Conservation (phyloP, 805 yeast genomes). For the Candida chauliodis region DNA sequence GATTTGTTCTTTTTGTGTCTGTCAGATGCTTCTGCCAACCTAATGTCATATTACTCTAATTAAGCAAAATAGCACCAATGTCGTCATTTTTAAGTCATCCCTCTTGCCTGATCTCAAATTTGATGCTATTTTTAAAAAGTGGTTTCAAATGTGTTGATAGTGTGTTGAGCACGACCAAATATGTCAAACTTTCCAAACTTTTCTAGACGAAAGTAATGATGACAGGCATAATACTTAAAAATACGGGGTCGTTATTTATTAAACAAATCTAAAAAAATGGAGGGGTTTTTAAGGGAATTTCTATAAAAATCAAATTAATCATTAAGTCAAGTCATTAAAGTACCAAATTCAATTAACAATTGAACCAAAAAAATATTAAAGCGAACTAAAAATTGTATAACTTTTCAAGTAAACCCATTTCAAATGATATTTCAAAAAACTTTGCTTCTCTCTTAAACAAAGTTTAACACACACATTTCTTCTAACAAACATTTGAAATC, state of each 20-base stretch:
- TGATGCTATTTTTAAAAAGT: not conserved
- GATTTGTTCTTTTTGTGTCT: too few relatives aligned
- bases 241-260: too few relatives aligned
- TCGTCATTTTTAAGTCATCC: too few relatives aligned
- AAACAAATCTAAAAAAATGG: constrained; percentile 1
- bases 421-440: constrained; percentile 6
- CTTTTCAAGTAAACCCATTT: not conserved
- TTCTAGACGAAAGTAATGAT: too few relatives aligned
- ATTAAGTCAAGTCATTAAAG: constrained; percentile 10
- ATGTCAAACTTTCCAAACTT: too few relatives aligned
- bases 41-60: too few relatives aligned
- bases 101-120: too few relatives aligned
- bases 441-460: not conserved
- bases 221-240: too few relatives aligned
- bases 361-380: not conserved
- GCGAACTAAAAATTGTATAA: not conserved
- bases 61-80: too few relatives aligned
- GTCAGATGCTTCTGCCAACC: too few relatives aligned
- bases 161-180: not conserved
- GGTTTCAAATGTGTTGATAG: constrained; percentile 6
- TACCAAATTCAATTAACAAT: constrained; percentile 2
- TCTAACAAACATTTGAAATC: constrained; percentile 14
- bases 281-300: constrained; percentile 8
- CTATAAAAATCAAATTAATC: constrained; percentile 8
- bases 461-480: constrained; percentile 7